Percentiles rank a stretch among this genome's conserved stretches.
phyloP scores from a whole-genome alignment of 176 grass and related monocot genomes.

The Oropetium thomaeum region DNA sequence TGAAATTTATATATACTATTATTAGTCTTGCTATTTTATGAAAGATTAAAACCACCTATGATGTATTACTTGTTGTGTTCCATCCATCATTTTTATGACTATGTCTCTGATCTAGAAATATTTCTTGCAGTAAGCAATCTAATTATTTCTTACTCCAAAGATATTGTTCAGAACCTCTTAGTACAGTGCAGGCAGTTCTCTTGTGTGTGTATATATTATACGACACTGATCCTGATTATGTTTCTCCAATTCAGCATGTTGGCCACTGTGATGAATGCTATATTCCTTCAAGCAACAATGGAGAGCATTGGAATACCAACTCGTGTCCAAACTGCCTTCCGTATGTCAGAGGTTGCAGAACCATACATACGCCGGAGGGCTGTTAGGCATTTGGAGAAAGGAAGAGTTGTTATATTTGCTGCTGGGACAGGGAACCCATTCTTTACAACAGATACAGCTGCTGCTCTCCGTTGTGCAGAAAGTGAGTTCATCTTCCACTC shows the following conservation, averaged over 20 bases:
- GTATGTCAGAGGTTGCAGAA: constrained; percentile 99
- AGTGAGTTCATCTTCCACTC: constrained; percentile 62
- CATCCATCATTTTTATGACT: not conserved
- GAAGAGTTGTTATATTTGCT: constrained; percentile 98
- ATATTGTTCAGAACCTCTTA: not conserved
- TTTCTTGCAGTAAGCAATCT: not conserved
- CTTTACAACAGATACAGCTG: constrained; percentile 97
- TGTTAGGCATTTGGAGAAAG: constrained; percentile 95
- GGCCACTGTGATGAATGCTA: constrained; percentile 99
- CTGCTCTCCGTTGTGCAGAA: constrained; percentile 96
- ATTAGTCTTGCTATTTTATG: not conserved
- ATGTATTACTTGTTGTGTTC: not conserved
- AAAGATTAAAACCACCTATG: not conserved
- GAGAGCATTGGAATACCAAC: constrained; percentile 98
- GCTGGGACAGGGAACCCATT: constrained; percentile 98
- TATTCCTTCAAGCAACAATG: constrained; percentile 99
- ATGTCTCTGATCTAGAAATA: not conserved
- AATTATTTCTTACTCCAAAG: not conserved
- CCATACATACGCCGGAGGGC: constrained; percentile 95
- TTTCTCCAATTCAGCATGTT: constrained; percentile 67
- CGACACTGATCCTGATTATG: not conserved
- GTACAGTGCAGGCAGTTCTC: not conserved
- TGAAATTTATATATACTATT: not conserved
- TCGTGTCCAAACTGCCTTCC: constrained; percentile 94
- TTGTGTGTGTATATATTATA: not conserved